Conservation (phyloP, 495 filamentous ascomycete genomes). For the Penicillium silybi region DNA sequence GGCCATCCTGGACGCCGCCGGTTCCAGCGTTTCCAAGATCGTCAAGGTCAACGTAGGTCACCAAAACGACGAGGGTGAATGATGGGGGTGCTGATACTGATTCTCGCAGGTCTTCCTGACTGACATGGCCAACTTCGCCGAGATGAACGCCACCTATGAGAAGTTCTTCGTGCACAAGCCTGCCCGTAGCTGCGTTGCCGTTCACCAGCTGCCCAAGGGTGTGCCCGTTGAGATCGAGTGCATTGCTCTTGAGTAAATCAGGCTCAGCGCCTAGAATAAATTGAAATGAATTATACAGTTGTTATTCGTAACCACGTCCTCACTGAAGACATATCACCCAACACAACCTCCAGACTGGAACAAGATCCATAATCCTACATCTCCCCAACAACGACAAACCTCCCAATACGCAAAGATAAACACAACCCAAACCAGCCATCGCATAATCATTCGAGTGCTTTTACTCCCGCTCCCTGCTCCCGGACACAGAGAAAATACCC, state of each 20-base stretch:
- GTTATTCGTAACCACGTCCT: background rate
- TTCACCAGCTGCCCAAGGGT: conserved; percentile 83
- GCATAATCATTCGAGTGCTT: too few species aligned
- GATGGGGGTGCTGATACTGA: background rate
- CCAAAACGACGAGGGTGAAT: background rate
- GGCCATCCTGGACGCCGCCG: conserved; percentile 73
- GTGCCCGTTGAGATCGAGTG: conserved; percentile 93
- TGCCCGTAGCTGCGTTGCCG: conserved; percentile 88
- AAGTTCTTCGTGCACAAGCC: conserved; percentile 87
- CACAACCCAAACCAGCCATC: too few species aligned
- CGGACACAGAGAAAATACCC: too few species aligned
- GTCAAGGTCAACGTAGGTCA: conserved; percentile 64
- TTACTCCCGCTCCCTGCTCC: too few species aligned
- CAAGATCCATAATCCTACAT: too few species aligned
- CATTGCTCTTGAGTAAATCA: conserved; percentile 54
- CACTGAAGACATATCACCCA: too few species aligned
- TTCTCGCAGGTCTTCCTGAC: conserved; percentile 65
- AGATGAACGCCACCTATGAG: conserved; percentile 87
- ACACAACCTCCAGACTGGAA: too few species aligned
- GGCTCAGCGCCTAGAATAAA: background rate
- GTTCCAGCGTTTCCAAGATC: conserved; percentile 66
- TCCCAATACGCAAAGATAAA: too few species aligned
- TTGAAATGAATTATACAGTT: background rate
- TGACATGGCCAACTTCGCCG: conserved; percentile 78
- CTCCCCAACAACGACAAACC: too few species aligned